Percentiles rank a stretch among this genome's conserved stretches.
Conservation (phyloP, 148 eudicot species). For the Oxyria digyna region DNA sequence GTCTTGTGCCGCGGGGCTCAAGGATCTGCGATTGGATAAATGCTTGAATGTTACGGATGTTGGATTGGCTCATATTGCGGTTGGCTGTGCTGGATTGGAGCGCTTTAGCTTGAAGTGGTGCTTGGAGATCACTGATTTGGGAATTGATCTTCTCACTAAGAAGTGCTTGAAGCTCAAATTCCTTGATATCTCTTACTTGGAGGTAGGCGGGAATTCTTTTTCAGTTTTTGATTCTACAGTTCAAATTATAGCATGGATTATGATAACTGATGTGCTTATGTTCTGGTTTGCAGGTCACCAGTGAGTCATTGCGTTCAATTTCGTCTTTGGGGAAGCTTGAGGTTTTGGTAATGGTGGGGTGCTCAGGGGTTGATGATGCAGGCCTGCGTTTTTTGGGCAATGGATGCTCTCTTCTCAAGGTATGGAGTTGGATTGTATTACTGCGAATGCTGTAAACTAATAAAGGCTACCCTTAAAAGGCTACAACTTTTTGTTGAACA, state of each 20-base stretch:
- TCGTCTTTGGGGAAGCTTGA: conserved; percentile 40
- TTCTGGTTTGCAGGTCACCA: conserved; percentile 31
- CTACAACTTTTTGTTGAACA: neutral
- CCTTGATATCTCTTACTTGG: conserved; percentile 56
- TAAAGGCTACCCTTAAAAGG: neutral
- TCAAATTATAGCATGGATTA: neutral
- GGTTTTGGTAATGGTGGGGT: conserved; percentile 50
- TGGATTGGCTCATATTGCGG: conserved; percentile 64
- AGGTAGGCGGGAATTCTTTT: conserved; percentile 21
- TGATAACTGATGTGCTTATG: neutral
- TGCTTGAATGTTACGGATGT: conserved; percentile 53
- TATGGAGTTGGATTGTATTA: conserved; percentile 3
- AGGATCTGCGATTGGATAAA: conserved; percentile 47
- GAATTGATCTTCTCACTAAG: conserved; percentile 47
- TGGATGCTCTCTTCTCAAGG: conserved; percentile 81
- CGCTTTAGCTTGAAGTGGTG: conserved; percentile 69
- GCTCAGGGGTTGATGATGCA: conserved; percentile 45
- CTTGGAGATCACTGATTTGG: conserved; percentile 62
- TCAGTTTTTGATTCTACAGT: neutral
- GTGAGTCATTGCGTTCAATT: conserved; percentile 39
- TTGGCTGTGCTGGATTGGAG: conserved; percentile 48
- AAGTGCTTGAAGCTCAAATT: conserved; percentile 37
- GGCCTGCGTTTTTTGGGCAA: conserved; percentile 45
- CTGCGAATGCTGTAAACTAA: neutral
- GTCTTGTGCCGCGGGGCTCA: conserved; percentile 29